Evolutionary conservation across 495 filamentous ascomycete species (phyloP), one percentile per base, ranked within the genome.

Genomic region (Hypoxylon rickii): DNA sequence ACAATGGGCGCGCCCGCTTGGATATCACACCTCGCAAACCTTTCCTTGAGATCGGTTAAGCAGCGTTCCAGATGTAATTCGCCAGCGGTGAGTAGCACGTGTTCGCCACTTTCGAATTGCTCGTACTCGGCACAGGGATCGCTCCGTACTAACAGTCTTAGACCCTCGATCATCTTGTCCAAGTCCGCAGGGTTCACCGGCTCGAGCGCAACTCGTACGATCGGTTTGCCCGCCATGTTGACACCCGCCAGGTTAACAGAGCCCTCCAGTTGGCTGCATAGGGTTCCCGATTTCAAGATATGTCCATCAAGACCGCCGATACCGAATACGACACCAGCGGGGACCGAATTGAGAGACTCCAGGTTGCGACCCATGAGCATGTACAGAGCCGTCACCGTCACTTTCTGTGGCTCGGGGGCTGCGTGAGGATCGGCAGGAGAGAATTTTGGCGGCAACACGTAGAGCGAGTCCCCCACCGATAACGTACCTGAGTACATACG

Each of bases 121-220:
- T 97, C 92, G 63, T 99, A 99, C 67, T 91, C 86, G 12, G 92
- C 95, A 61, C 94, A 97, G 1, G 94, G 93, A 65, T 99, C 94
- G 66, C 90, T 94, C 66, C 96, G 90, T 50, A 96, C 91, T 6
- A 99, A 86, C 41, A 99, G 75, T 49, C 87, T 83, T 44, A 97
- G 79, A 0, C 94, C 94, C 8, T 80, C 79, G 39, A 99, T 89
- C 92, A 99, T 93, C 72, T 94, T 96, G 63, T 89, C 83, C 31
- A 99, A 75, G 64, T 99, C 90, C 26, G 81, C 84, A 0, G 95
- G 94, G 62, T 91, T 92, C 29, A 80, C 84, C 0, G 94, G 94
- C 65, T 97, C 95, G 3, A 99, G 77, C 1, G 94, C 92, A 2
- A 99, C 94, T 43, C 94, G 88, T 3, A 97, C 95, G 45, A 99